Evolutionary conservation across 73 alveolate species (phyloP), one percentile per base, ranked within the genome.

Genomic region (Paramecium pentaurelia): DNA sequence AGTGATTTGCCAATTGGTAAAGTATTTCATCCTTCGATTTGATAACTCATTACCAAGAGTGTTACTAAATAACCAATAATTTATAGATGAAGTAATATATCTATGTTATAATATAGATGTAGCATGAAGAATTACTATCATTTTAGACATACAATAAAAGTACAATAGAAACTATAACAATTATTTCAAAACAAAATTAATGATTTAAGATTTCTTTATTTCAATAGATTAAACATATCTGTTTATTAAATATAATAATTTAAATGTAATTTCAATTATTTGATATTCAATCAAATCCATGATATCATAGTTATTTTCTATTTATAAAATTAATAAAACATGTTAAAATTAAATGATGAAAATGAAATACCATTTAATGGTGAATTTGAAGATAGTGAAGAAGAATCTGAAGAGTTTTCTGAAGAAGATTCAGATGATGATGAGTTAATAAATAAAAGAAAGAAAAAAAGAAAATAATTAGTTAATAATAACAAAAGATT

Each of bases 361-460:
- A 47, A 80, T 32, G 91, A 80, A 44, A 80, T 80, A 80, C 91
- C 91, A 2, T 80, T 25, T 80, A 80, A 40, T 80, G 91, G 91
- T n/a, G 91, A 80, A 16, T 80, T 45, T 80, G 91, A 80, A 16
- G 91, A 80, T 25, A 45, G 77, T 45, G 88, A 75, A 10, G 88
- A 75, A 42, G 91, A 80, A 49, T 37, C 60, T 4, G 87, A 73
- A 8, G 58, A 36, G 14, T 27, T 37, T 25, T 73, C 87, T 73
- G 47, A 34, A 12, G 77, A 45, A 80, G 47, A 42, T 27, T 80
- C 91, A 12, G 91, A 80, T 8, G 44, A 28, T 8, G 91, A 80
- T 7, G 91, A 80, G 6, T 34, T n/a, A 6, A 20, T 20, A 11
- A 25, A 42, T 25, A 44, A 80, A 16, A 38, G 36, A 49, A 80